These are phyloP conservation scores for Fraxinus americana DNA, from an alignment of 257 asterid genomes.

Conservation along the genomic window DNA sequence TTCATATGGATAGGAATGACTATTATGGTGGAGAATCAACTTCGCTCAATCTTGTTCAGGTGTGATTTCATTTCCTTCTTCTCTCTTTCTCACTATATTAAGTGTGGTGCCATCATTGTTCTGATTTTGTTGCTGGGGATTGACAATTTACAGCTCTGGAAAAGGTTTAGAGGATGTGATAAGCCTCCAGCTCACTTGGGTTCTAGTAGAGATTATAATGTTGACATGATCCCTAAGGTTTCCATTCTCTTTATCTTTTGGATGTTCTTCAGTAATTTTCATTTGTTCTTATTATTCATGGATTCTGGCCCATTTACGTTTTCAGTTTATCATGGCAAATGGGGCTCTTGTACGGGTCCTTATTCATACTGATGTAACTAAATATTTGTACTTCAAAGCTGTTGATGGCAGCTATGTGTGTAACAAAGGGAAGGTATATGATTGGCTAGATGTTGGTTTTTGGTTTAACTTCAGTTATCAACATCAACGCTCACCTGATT, in stretches of 20 bases:
- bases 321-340: constrained; percentile 95
- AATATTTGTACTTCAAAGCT: constrained; percentile 86
- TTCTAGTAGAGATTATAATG: constrained; percentile 87
- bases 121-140: background rate
- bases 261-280: constrained; percentile 6
- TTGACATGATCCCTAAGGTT: constrained; percentile 98
- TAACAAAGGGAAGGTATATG: constrained; percentile 80
- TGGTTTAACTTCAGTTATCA: background rate
- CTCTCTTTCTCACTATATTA: background rate
- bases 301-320: background rate
- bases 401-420: constrained; percentile 95
- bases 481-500: background rate
- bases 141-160: constrained; percentile 54
- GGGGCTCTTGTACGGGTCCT: constrained; percentile 92
- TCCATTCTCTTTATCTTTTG: constrained; percentile 14
- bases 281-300: constrained; percentile 13
- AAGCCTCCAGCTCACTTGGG: constrained; percentile 85
- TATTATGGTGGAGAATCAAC: constrained; percentile 48
- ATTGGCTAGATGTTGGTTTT: background rate
- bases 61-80: background rate
- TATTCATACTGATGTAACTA: constrained; percentile 90
- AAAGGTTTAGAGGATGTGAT: constrained; percentile 89
- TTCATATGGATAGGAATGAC: constrained; percentile 50
- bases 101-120: too few species aligned
- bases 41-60: constrained; percentile 46